Evolutionary conservation across 140 eudicot genomes (phyloP).

Genomic region (Anethum foeniculum): DNA sequence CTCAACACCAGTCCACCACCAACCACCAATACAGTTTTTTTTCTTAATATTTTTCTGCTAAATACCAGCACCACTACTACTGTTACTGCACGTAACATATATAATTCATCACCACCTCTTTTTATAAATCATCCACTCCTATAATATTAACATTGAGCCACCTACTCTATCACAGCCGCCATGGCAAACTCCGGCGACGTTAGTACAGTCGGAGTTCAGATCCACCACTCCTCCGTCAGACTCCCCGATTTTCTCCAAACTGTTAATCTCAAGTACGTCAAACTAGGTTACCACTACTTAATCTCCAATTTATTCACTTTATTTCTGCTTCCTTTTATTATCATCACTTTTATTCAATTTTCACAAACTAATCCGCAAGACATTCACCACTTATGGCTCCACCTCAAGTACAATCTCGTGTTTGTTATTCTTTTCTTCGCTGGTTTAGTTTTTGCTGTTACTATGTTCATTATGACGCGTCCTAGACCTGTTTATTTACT

Average conservation of each 20-base stretch:
- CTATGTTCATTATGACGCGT: constrained; percentile 45
- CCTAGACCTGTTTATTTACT: constrained; percentile 43
- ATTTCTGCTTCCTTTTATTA: constrained; percentile 36
- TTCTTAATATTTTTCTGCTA: too few species aligned
- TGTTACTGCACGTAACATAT: too few species aligned
- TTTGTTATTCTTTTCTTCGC: constrained; percentile 29
- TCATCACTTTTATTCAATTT: constrained; percentile 24
- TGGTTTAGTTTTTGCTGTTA: constrained; percentile 36
- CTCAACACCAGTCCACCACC: too few species aligned
- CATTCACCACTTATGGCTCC: constrained; percentile 32
- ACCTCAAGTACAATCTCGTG: constrained; percentile 42
- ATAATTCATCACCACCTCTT: too few species aligned
- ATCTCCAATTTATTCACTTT: constrained; percentile 46
- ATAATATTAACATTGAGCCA: neutral
- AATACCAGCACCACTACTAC: too few species aligned
- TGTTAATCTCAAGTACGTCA: constrained; percentile 50
- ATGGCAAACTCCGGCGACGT: constrained; percentile 13
- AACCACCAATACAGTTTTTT: too few species aligned
- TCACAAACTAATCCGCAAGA: constrained; percentile 37
- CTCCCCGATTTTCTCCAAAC: constrained; percentile 54
- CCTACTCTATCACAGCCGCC: neutral
- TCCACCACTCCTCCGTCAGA: constrained; percentile 29
- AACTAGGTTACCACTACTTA: constrained; percentile 54
- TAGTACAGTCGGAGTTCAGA: constrained; percentile 28
- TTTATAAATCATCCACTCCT: too few species aligned